Conservation (phyloP, 768 basidiomycete species). For the Tricholoma bakamatsutake region DNA sequence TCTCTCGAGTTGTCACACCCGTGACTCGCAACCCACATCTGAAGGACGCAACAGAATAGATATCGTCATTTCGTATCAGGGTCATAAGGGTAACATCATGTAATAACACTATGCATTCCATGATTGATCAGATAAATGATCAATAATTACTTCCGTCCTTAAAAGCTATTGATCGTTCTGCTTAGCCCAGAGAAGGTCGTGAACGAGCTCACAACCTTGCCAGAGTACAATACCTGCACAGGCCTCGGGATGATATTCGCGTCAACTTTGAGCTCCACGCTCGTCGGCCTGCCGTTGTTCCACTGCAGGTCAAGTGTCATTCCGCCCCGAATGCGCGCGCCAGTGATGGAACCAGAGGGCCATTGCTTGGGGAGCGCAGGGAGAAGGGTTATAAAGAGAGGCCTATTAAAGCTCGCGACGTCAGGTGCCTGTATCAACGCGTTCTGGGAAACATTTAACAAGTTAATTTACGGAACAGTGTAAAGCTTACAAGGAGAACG, state of each 20-base stretch:
- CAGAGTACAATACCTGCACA: conserved; percentile 13
- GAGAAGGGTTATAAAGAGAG: conserved; percentile 53
- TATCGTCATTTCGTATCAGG: too few relatives aligned
- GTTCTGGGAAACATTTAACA: conserved; percentile 27
- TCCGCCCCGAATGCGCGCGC: conserved; percentile 60
- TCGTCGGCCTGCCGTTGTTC: conserved; percentile 21
- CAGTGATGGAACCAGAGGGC: conserved; percentile 54
- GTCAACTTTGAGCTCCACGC: conserved; percentile 11
- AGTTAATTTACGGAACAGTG: not conserved
- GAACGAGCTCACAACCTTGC: conserved; percentile 7
- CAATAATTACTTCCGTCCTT: not conserved
- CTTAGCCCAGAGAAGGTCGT: conserved; percentile 10
- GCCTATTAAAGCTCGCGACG: conserved; percentile 40
- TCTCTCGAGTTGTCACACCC: not conserved
- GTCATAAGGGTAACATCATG: too few relatives aligned
- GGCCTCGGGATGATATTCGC: conserved; percentile 10
- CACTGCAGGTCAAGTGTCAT: conserved; percentile 51
- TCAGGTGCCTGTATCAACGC: conserved; percentile 69
- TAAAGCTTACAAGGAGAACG: conserved; percentile 50
- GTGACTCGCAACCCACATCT: not conserved
- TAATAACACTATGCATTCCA: too few relatives aligned
- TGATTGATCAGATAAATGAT: too few relatives aligned
- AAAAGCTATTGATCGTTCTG: not conserved
- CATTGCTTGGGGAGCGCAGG: conserved; percentile 62
- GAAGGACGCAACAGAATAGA: too few relatives aligned